phyloP scores from a whole-genome alignment of 2,329 filamentous ascomycete species.

The Escovopsis sp. region DNA sequence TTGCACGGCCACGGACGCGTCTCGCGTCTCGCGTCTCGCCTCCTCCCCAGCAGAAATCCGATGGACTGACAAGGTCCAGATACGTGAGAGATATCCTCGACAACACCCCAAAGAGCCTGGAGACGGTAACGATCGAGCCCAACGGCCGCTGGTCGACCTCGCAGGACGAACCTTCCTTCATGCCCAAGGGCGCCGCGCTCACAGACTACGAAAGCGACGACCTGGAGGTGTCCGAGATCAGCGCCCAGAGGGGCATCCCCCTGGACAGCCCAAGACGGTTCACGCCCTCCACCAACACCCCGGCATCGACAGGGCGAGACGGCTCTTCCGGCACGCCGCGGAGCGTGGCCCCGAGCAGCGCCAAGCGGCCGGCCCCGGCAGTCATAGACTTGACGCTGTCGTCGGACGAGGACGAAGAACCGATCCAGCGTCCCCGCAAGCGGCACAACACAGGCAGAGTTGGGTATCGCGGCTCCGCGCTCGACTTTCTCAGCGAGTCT shows the following conservation, averaged over 20 bases:
- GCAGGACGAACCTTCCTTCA: conserved; percentile 16
- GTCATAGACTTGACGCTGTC: conserved; percentile 47
- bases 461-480: conserved; percentile 8
- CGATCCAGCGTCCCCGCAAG: conserved; percentile 31
- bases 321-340: conserved; percentile 22
- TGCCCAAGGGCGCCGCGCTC: conserved; percentile 14
- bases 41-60: too few species aligned
- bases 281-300: conserved; percentile 23
- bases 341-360: conserved; percentile 20
- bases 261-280: conserved; percentile 23
- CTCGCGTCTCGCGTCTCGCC: too few species aligned
- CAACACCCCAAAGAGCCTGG: conserved; percentile 53
- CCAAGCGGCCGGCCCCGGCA: conserved; percentile 35
- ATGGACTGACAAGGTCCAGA: conserved; percentile 25
- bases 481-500: conserved; percentile 5
- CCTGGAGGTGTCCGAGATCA: conserved; percentile 32
- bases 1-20: conserved; percentile 4
- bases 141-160: conserved; percentile 56
- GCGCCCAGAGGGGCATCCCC: conserved; percentile 17
- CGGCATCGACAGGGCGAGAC: conserved; percentile 20
- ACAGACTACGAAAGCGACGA: conserved; percentile 35
- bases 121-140: conserved; percentile 84
- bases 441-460: conserved; percentile 23
- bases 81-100: conserved; percentile 80
- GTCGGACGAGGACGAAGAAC: conserved; percentile 37